Evolutionary conservation across 352 stramenopile genomes (phyloP).

Genomic region (Nothophytophthora sp.): DNA sequence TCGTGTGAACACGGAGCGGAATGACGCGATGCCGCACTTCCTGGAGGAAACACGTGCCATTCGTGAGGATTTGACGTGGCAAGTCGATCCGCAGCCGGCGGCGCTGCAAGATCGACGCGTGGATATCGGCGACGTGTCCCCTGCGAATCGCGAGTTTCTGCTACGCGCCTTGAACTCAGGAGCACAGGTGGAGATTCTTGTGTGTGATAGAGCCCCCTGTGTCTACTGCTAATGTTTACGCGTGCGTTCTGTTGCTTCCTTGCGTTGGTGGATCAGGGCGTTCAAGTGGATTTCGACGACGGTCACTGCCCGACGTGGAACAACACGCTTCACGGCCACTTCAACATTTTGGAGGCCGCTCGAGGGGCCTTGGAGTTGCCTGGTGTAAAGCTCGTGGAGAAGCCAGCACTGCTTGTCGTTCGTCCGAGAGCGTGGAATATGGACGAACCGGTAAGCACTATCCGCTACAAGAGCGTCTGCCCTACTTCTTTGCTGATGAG

Average conservation of each 20-base stretch:
- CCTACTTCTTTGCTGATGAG: neutral
- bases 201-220: constrained; percentile 67
- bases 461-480: neutral
- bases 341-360: constrained; percentile 93
- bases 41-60: constrained; percentile 63
- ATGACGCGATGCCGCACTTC: constrained; percentile 85
- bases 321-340: constrained; percentile 91
- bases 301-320: constrained; percentile 90
- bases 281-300: constrained; percentile 85
- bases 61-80: constrained; percentile 64
- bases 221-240: constrained; percentile 16
- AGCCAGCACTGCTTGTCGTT: constrained; percentile 89
- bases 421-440: constrained; percentile 95
- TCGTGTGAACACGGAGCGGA: constrained; percentile 75
- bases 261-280: constrained; percentile 26
- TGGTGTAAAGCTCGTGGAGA: constrained; percentile 20
- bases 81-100: constrained; percentile 54
- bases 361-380: constrained; percentile 45
- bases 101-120: constrained; percentile 91
- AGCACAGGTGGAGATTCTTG: constrained; percentile 82
- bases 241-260: neutral
- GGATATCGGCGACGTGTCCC: constrained; percentile 92
- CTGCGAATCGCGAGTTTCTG: constrained; percentile 90
- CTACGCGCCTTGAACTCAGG: constrained; percentile 94
- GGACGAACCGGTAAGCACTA: constrained; percentile 81